Conservation (phyloP, 2,329 filamentous ascomycete species). For the Scopulariopsis brevicaulis region DNA sequence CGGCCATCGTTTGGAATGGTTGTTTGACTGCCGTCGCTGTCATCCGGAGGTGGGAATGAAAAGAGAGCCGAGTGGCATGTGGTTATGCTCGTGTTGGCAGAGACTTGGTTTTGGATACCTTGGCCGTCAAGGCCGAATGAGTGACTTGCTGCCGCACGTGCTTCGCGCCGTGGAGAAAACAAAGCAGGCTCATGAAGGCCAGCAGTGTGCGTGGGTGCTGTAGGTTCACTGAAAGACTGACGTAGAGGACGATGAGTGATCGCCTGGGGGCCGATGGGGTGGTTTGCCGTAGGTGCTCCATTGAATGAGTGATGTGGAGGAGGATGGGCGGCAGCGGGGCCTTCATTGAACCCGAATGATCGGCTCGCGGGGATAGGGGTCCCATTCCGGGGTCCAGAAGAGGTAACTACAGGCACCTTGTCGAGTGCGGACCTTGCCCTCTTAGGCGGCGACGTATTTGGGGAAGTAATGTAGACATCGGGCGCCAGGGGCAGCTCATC, state of each 20-base stretch:
- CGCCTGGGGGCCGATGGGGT: too few species aligned
- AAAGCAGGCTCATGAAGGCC: background rate
- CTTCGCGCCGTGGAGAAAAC: background rate
- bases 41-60: background rate
- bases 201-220: background rate
- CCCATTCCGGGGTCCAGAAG: background rate
- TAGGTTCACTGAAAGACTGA: background rate
- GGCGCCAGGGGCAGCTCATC: background rate
- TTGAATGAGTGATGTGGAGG: background rate
- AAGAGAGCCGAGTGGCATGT: background rate
- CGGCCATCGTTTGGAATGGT: background rate
- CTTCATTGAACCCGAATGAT: background rate
- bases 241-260: background rate
- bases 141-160: background rate
- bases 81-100: background rate
- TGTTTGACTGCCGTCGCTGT: background rate
- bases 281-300: background rate
- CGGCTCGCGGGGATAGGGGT: background rate
- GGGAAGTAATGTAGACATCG: background rate
- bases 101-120: background rate
- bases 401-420: background rate
- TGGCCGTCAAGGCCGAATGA: background rate
- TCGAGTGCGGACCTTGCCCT: background rate
- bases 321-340: background rate
- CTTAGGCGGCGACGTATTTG: background rate